A percentile compares a stretch with the other conserved stretches of the same genome.
These are phyloP conservation scores for Zhuliangozyma blackwelliae DNA, from an alignment of 1,139 yeast genomes.

Conservation along the genomic window DNA sequence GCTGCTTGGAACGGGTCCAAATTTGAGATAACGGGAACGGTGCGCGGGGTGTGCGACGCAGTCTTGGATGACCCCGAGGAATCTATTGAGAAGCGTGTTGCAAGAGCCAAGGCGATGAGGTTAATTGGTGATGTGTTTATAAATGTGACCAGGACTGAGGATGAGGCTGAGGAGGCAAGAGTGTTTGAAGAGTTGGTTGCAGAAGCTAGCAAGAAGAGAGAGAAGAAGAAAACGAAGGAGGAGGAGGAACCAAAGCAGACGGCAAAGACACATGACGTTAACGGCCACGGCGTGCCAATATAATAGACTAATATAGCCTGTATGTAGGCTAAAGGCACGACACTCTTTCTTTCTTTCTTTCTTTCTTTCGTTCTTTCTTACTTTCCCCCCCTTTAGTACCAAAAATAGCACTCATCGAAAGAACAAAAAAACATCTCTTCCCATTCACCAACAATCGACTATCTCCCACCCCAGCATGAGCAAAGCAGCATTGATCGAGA, in stretches of 20 bases:
- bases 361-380: too few species aligned
- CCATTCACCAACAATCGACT: too few species aligned
- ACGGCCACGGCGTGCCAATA: too few species aligned
- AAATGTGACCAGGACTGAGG: slow-evolving; percentile 64
- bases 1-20: slow-evolving; percentile 97
- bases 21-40: slow-evolving; percentile 84
- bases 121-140: slow-evolving; percentile 73
- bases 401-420: too few species aligned
- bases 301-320: too few species aligned
- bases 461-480: neutral
- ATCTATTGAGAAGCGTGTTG: slow-evolving; percentile 51
- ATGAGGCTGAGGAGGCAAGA: slow-evolving; percentile 88
- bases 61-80: slow-evolving; percentile 65
- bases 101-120: slow-evolving; percentile 76
- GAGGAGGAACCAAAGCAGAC: too few species aligned
- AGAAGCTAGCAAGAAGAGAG: slow-evolving; percentile 80
- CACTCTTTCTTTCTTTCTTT: too few species aligned
- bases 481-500: slow-evolving; percentile 3
- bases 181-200: slow-evolving; percentile 89
- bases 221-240: slow-evolving; percentile 35
- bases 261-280: too few species aligned
- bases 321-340: too few species aligned
- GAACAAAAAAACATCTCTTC: too few species aligned
- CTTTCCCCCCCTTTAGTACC: too few species aligned
- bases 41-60: slow-evolving; percentile 79